Evolutionary conservation across 1,139 yeast genomes (phyloP).

Genomic region (Blastobotrys arbuscula): DNA sequence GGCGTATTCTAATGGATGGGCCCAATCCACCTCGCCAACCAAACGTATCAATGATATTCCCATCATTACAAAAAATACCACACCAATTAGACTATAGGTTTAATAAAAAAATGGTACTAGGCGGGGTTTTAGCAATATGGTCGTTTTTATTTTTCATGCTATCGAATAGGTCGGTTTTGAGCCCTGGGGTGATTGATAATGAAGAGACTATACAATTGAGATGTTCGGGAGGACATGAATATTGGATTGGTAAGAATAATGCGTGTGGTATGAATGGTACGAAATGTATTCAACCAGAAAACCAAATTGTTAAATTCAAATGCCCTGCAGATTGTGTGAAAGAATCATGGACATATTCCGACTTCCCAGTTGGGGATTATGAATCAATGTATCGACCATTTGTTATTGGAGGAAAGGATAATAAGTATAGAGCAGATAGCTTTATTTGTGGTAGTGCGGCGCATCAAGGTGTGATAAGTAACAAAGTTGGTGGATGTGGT

Average conservation of each 20-base stretch:
- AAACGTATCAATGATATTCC: slow-evolving; percentile 22
- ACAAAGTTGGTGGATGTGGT: slow-evolving; percentile 78
- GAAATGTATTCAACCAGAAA: slow-evolving; percentile 45
- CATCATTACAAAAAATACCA: slow-evolving; percentile 24
- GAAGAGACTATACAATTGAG: slow-evolving; percentile 21
- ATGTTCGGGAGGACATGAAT: slow-evolving; percentile 33
- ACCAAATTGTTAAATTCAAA: slow-evolving; percentile 51
- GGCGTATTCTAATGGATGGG: slow-evolving; percentile 22
- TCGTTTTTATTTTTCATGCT: slow-evolving; percentile 22
- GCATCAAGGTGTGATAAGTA: slow-evolving; percentile 75
- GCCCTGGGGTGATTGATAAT: slow-evolving; percentile 25
- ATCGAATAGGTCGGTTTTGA: slow-evolving; percentile 25
- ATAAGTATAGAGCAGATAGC: slow-evolving; percentile 81
- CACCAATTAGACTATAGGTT: slow-evolving; percentile 1
- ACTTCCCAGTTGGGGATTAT: slow-evolving; percentile 68
- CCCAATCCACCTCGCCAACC: slow-evolving; percentile 25
- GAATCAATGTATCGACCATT: slow-evolving; percentile 65
- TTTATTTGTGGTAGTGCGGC: slow-evolving; percentile 87
- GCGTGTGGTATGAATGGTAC: slow-evolving; percentile 70
- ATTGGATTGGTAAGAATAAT: slow-evolving; percentile 70
- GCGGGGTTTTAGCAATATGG: slow-evolving; percentile 21
- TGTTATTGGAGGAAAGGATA: slow-evolving; percentile 58
- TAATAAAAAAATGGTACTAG: slow-evolving; percentile 9
- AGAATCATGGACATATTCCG: slow-evolving; percentile 70
- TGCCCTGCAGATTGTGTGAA: slow-evolving; percentile 89